Evolutionary conservation across 257 asterid genomes (phyloP).

Genomic region (Cinchona pubescens): DNA sequence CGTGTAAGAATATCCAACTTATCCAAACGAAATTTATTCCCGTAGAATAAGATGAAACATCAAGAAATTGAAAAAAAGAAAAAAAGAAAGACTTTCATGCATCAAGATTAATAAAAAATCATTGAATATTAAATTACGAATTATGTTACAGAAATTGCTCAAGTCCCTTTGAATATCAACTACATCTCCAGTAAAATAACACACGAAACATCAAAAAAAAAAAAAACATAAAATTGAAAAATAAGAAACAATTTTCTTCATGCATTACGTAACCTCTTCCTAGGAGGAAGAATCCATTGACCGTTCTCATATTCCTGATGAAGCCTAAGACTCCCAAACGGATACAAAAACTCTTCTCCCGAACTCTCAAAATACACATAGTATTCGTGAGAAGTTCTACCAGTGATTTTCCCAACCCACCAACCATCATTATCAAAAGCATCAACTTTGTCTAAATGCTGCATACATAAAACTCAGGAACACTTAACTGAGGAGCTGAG

Average conservation of each 20-base stretch:
- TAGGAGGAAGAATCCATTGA: conserved; percentile 14
- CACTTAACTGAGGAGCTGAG: not conserved
- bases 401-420: conserved; percentile 23
- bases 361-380: conserved; percentile 20
- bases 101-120: too few relatives aligned
- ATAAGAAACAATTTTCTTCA: too few relatives aligned
- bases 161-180: too few relatives aligned
- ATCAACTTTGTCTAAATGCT: conserved; percentile 13
- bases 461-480: conserved; percentile 1
- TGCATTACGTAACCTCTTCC: not conserved
- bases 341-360: conserved; percentile 19
- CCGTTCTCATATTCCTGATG: conserved; percentile 22
- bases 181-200: too few relatives aligned
- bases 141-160: too few relatives aligned
- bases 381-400: not conserved
- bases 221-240: not conserved
- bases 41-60: too few relatives aligned
- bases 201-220: not conserved
- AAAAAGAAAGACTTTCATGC: too few relatives aligned
- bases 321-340: not conserved
- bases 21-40: too few relatives aligned
- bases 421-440: conserved; percentile 25
- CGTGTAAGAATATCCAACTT: too few relatives aligned
- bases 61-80: too few relatives aligned
- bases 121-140: too few relatives aligned